These are phyloP conservation scores for Claviceps cyperi DNA, from an alignment of 2,329 filamentous ascomycete species.

Conservation along the genomic window DNA sequence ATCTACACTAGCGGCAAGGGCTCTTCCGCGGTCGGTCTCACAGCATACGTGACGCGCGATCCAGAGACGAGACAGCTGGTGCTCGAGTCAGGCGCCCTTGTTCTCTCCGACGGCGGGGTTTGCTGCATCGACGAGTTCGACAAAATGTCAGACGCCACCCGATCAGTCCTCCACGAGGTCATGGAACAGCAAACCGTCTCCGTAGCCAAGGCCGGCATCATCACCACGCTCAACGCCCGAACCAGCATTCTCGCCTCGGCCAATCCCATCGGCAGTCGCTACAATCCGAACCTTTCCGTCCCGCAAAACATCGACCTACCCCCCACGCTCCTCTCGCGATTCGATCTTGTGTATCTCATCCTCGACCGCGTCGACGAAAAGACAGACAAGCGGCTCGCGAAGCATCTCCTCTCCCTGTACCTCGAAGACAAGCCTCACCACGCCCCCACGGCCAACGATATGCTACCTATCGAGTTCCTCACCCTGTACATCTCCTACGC, in stretches of 20 bases:
- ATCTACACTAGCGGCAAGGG: constrained; percentile 74
- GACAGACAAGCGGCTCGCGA: constrained; percentile 73
- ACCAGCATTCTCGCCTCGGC: constrained; percentile 93
- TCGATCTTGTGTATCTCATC: constrained; percentile 93
- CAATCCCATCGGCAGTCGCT: constrained; percentile 95
- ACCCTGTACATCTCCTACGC: constrained; percentile 97
- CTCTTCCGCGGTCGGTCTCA: constrained; percentile 68
- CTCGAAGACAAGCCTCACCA: constrained; percentile 88
- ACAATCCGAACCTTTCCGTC: constrained; percentile 89
- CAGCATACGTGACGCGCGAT: constrained; percentile 67
- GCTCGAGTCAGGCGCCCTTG: constrained; percentile 64
- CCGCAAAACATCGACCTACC: constrained; percentile 97
- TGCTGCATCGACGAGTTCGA: constrained; percentile 80
- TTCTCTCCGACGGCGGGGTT: constrained; percentile 67
- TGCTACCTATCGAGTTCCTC: constrained; percentile 85
- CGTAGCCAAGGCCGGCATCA: constrained; percentile 84
- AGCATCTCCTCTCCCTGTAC: constrained; percentile 92
- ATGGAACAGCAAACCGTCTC: constrained; percentile 83
- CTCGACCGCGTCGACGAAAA: constrained; percentile 88
- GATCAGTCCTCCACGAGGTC: constrained; percentile 73
- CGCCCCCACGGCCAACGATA: constrained; percentile 56
- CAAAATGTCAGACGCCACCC: constrained; percentile 69
- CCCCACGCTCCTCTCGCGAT: constrained; percentile 85
- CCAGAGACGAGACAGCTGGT: constrained; percentile 69
- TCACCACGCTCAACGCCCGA: constrained; percentile 87